Evolutionary conservation across 495 filamentous ascomycete genomes (phyloP).

Genomic region (Lasiosphaeris hirsuta): DNA sequence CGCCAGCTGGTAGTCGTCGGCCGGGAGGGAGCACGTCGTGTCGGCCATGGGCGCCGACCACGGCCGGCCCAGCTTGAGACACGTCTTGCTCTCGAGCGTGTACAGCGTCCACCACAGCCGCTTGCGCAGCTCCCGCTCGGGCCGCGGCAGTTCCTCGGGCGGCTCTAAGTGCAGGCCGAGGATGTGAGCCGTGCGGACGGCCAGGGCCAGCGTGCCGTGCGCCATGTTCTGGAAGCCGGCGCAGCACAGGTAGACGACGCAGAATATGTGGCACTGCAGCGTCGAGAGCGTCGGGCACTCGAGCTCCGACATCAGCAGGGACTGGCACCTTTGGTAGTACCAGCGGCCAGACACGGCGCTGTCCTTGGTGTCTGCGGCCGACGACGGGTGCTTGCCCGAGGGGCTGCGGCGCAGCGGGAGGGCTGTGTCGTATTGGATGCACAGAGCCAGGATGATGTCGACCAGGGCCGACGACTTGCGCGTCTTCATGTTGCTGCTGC

Average conservation of each 20-base stretch:
- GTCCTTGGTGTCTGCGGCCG: slow-evolving; percentile 29
- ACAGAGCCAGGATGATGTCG: slow-evolving; percentile 53
- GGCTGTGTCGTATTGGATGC: slow-evolving; percentile 50
- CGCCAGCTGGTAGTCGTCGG: slow-evolving; percentile 31
- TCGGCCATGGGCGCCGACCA: slow-evolving; percentile 33
- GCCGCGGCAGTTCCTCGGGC: slow-evolving; percentile 30
- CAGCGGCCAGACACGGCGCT: slow-evolving; percentile 27
- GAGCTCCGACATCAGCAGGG: slow-evolving; percentile 43
- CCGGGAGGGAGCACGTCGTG: slow-evolving; percentile 40
- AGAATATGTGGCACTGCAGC: slow-evolving; percentile 55
- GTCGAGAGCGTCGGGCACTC: slow-evolving; percentile 50
- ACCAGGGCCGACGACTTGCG: slow-evolving; percentile 51
- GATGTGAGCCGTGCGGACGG: slow-evolving; percentile 48
- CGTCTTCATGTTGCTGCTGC: slow-evolving; percentile 22
- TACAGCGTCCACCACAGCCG: slow-evolving; percentile 55
- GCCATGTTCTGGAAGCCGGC: slow-evolving; percentile 53
- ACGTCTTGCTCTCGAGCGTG: slow-evolving; percentile 43
- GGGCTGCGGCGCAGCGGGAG: slow-evolving; percentile 20
- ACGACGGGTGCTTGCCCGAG: slow-evolving; percentile 2
- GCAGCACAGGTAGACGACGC: slow-evolving; percentile 56
- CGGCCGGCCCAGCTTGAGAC: slow-evolving; percentile 53
- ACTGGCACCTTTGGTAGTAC: slow-evolving; percentile 41
- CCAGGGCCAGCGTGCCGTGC: slow-evolving; percentile 37
- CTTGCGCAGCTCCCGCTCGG: slow-evolving; percentile 41
- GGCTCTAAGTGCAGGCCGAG: slow-evolving; percentile 53